Base-by-base conservation (phyloP, 305 asterid species). In the Caryopteris hybrid region DNA sequence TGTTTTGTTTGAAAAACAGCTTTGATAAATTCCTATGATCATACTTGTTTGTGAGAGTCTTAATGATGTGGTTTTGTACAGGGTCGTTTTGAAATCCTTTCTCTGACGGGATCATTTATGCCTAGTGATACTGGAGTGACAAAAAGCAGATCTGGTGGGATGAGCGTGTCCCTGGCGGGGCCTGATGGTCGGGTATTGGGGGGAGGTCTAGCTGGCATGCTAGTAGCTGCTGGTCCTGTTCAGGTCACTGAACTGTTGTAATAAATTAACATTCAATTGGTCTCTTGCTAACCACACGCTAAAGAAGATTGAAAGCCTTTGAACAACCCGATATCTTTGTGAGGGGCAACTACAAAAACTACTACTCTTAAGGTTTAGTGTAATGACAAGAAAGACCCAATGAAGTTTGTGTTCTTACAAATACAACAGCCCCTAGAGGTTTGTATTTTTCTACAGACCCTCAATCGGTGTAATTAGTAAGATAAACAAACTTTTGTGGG, bases 151-250 rank as follows among this genome's bases (percentile, higher is more conserved):
- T 87, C 96, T 16, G 99, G 99, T 47, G 99, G 99, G 60, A 68
- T 93, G 90, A 88, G 96, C 38, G 91, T 93, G 71, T 86, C 90
- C 60, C 82, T 93, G 47, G 97, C 96, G 4, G 92, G 96, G 68
- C 93, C 97, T 8, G 96, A 93, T 76, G 97, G 99, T 42, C 99
- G 90, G 23, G 97, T 93, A 53, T 74, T 93, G 29, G 99, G 99
- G 4, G 97, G 98, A 74, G 99, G 96, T 23, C 87, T 93, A 73
- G 96, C 96, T 17, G 98, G 98, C 70, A 83, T 90, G 89, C 79
- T 93, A 61, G 78, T 93, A 20, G 97, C 99, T 3, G 91, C 93
- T 34, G 89, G 90, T 60, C 87, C 96, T 20, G 82, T 93, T 74
- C 96, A 91, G 99, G 99, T 93, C 46, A 53, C 87, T 61, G 25